Conservation (phyloP, 305 asterid species). For the Caryopteris hybrid region DNA sequence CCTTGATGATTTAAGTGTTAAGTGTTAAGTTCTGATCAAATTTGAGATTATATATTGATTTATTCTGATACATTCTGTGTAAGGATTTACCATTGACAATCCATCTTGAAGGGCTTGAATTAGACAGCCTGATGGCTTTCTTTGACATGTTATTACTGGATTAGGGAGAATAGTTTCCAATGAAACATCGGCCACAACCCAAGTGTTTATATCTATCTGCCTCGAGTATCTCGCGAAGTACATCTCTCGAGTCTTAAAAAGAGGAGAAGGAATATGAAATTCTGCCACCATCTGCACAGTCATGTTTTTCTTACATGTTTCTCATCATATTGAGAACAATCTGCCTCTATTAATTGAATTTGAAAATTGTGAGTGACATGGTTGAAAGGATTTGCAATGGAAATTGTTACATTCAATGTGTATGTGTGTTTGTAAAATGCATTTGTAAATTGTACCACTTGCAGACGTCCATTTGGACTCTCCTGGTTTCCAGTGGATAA, state of each 20-base stretch:
- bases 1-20: no score
- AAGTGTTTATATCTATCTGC: constrained; percentile 32
- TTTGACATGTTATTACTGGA: constrained; percentile 24
- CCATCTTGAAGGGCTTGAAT: constrained; percentile 44
- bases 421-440: background rate
- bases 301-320: background rate
- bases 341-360: no score
- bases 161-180: constrained; percentile 43
- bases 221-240: constrained; percentile 46
- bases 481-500: constrained; percentile 20
- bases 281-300: constrained; percentile 41
- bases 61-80: no score
- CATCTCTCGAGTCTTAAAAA: constrained; percentile 33
- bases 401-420: background rate
- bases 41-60: background rate
- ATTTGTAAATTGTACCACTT: constrained; percentile 38
- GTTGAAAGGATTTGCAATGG: background rate
- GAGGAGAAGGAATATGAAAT: constrained; percentile 46
- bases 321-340: no score
- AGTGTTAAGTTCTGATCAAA: no score
- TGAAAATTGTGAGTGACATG: background rate
- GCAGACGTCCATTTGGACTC: constrained; percentile 36
- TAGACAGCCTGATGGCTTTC: constrained; percentile 61
- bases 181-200: constrained; percentile 54
- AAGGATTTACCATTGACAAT: constrained; percentile 33